Conservation (phyloP, 2,329 filamentous ascomycete genomes). For the Sporothrix dimorphospora region DNA sequence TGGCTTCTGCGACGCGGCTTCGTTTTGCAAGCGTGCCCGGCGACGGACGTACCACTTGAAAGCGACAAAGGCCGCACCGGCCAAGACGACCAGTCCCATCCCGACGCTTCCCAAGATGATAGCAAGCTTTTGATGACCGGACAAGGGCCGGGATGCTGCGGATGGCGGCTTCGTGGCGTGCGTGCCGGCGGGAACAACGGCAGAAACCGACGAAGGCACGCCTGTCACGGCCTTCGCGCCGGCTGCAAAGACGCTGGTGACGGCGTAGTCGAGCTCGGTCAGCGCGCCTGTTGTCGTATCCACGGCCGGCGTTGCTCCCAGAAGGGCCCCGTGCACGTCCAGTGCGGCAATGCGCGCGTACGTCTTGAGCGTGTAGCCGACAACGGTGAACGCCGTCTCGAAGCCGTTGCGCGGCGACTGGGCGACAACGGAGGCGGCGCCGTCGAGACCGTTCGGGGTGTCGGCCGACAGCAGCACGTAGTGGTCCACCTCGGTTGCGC, state of each 20-base stretch:
- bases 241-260: not conserved
- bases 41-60: not conserved
- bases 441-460: not conserved
- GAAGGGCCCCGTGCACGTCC: constrained; percentile 2
- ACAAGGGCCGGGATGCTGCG: not conserved
- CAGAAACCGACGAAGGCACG: not conserved
- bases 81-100: not conserved
- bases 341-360: constrained; percentile 19
- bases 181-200: not conserved
- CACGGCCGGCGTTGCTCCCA: constrained; percentile 9
- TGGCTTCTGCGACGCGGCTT: not conserved
- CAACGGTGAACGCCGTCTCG: constrained; percentile 15
- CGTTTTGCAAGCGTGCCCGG: not conserved
- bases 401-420: constrained; percentile 23
- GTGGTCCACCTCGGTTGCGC: constrained; percentile 39
- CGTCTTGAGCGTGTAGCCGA: not conserved
- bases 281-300: not conserved
- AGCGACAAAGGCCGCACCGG: not conserved
- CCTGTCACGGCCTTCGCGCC: not conserved
- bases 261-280: not conserved
- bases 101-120: not conserved
- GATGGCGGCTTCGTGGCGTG: not conserved
- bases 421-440: not conserved
- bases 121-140: not conserved
- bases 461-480: constrained; percentile 28